phyloP scores from a whole-genome alignment of 495 filamentous ascomycete species.

The Trichoderma asperelloides region DNA sequence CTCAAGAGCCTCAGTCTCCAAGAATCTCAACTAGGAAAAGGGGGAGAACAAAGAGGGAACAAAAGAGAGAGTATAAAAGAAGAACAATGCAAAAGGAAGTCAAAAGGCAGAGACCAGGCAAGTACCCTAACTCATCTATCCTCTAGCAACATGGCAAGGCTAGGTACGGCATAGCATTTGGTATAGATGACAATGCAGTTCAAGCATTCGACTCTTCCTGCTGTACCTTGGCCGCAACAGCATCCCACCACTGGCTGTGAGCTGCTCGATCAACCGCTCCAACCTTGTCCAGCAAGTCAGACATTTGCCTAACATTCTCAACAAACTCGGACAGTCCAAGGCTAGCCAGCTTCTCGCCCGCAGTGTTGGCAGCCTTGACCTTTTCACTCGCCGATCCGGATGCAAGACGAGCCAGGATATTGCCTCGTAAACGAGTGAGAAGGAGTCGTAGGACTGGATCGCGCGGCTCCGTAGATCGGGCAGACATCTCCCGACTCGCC shows the following conservation, averaged over 20 bases:
- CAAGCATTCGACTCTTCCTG: slow-evolving; percentile 18
- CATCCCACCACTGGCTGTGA: slow-evolving; percentile 76
- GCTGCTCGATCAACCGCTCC: slow-evolving; percentile 69
- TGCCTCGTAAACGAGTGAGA: slow-evolving; percentile 61
- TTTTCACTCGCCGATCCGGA: slow-evolving; percentile 72
- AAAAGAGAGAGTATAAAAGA: neutral
- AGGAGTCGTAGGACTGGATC: slow-evolving; percentile 79
- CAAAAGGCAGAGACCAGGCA: too few species aligned
- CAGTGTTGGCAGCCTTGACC: slow-evolving; percentile 69
- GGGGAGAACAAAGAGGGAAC: neutral
- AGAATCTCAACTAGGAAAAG: neutral
- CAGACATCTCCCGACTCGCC: slow-evolving; percentile 28
- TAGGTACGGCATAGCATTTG: too few species aligned
- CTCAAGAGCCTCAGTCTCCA: neutral
- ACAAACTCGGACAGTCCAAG: slow-evolving; percentile 85
- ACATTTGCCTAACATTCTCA: slow-evolving; percentile 69
- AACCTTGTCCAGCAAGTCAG: slow-evolving; percentile 68
- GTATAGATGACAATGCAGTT: neutral
- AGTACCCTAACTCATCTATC: neutral
- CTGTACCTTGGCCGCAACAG: slow-evolving; percentile 42
- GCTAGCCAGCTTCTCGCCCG: slow-evolving; percentile 70
- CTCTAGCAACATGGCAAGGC: neutral
- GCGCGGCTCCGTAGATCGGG: slow-evolving; percentile 39
- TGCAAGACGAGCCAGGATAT: slow-evolving; percentile 67
- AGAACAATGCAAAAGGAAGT: neutral